Evolutionary conservation across 768 basidiomycete genomes (phyloP).

Genomic region (Pleurotus platypus): DNA sequence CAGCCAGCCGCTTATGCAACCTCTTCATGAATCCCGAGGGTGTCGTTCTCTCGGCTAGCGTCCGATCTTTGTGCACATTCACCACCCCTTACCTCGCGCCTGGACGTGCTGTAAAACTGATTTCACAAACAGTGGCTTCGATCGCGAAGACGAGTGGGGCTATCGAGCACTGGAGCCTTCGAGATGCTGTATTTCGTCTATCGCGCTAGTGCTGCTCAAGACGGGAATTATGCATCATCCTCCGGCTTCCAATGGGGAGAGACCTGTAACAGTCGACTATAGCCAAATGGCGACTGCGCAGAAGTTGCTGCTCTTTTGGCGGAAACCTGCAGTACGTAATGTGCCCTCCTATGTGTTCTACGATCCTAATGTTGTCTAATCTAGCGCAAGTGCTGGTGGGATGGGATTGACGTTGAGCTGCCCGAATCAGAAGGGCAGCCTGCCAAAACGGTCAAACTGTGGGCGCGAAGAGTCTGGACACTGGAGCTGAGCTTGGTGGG

Average conservation of each 20-base stretch:
- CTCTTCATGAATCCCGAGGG: too few relatives aligned
- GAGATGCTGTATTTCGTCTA: constrained; percentile 96
- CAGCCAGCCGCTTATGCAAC: too few relatives aligned
- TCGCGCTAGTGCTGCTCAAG: constrained; percentile 95
- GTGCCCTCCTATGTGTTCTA: constrained; percentile 5
- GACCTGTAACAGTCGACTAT: constrained; percentile 80
- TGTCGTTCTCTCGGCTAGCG: neutral
- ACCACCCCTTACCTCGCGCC: constrained; percentile 4
- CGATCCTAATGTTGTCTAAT: constrained; percentile 10
- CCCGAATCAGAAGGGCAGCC: constrained; percentile 50
- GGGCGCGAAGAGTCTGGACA: constrained; percentile 98
- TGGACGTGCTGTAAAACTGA: constrained; percentile 2
- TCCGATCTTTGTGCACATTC: neutral
- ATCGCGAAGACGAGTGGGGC: constrained; percentile 98
- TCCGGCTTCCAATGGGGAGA: constrained; percentile 42
- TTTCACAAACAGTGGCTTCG: constrained; percentile 70
- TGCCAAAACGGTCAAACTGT: constrained; percentile 73
- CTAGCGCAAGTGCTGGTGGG: constrained; percentile 99
- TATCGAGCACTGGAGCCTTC: constrained; percentile 94
- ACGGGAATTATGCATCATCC: constrained; percentile 87
- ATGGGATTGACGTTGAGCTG: constrained; percentile 88
- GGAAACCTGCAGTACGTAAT: constrained; percentile 92
- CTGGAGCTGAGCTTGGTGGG: constrained; percentile 84
- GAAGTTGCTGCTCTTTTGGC: constrained; percentile 95
- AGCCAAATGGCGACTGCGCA: constrained; percentile 96